A percentile compares a stretch with the other conserved stretches of the same genome.
Evolutionary conservation across 2,329 filamentous ascomycete genomes (phyloP).

Genomic region (Neonectria magnoliae): DNA sequence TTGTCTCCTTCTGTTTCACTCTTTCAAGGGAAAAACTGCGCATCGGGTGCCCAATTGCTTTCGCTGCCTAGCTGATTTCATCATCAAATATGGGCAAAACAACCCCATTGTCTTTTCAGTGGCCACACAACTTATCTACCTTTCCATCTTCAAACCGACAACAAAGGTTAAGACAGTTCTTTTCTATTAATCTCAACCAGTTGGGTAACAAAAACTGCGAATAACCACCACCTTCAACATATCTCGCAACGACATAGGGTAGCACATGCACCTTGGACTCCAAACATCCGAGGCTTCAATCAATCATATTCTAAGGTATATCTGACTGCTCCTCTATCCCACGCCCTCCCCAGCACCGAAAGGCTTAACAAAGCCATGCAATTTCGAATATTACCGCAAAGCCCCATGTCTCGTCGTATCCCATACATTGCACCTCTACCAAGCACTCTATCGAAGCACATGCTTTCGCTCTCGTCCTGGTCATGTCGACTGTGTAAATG

Average conservation of each 20-base stretch:
- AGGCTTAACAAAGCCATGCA: background rate
- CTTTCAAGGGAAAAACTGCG: no score
- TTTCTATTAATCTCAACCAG: no score
- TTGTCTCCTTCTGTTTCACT: no score
- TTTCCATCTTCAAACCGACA: no score
- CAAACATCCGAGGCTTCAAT: background rate
- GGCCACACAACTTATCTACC: no score
- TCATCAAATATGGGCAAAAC: no score
- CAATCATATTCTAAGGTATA: background rate
- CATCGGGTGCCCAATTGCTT: no score
- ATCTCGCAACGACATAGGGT: background rate
- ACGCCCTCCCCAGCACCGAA: background rate
- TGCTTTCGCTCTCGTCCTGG: background rate
- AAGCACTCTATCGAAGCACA: conserved; percentile 6
- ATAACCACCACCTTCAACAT: no score
- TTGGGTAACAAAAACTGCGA: no score
- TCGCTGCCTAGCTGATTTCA: no score
- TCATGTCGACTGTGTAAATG: conserved; percentile 3
- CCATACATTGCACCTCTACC: conserved; percentile 7
- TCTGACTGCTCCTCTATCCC: conserved; percentile 2
- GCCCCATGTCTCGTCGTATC: background rate
- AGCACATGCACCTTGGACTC: background rate
- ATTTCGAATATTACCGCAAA: background rate
- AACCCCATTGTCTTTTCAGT: no score
- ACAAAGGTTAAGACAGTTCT: no score